Percentiles rank a stretch among this genome's conserved stretches.
Evolutionary conservation across 108 stramenopile species (phyloP).

Genomic region (Asterionellopsis glacialis): DNA sequence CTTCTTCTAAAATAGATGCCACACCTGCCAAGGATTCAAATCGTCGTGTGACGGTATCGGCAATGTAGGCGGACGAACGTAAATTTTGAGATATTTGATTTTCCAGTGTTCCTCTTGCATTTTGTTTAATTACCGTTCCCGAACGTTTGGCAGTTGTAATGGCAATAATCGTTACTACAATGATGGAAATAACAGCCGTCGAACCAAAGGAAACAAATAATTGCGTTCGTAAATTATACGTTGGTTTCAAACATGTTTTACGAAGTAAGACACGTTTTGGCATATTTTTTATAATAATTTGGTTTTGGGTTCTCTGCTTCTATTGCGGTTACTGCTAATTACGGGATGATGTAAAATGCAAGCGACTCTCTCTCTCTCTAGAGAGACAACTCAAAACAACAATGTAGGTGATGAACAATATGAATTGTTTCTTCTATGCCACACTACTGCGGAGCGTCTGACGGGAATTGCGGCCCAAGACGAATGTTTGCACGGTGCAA

Average conservation of each 20-base stretch:
- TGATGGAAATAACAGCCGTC: conserved; percentile 23
- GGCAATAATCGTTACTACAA: conserved; percentile 29
- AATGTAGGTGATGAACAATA: no score
- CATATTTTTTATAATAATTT: not conserved
- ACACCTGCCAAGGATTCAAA: conserved; percentile 16
- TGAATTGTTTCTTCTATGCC: no score
- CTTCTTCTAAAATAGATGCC: conserved; percentile 26
- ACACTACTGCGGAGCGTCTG: no score
- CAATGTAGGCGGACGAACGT: conserved; percentile 8
- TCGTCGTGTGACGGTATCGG: conserved; percentile 16
- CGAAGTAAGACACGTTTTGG: not conserved
- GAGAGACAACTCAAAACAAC: no score
- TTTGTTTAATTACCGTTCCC: conserved; percentile 25
- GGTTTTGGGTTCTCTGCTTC: no score
- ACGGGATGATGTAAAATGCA: no score
- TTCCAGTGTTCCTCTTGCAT: conserved; percentile 12
- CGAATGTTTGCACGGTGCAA: no score
- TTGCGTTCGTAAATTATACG: conserved; percentile 45
- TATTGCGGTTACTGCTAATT: no score
- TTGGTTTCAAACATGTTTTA: conserved; percentile 28
- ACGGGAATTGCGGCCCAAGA: no score
- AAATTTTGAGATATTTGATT: conserved; percentile 14
- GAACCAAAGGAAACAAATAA: conserved; percentile 46
- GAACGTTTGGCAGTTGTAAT: conserved; percentile 11
- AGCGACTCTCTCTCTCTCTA: no score